A percentile compares a stretch with the other conserved stretches of the same genome.
Evolutionary conservation across 495 filamentous ascomycete genomes (phyloP).

Genomic region (Diplogelasinospora grovesii): DNA sequence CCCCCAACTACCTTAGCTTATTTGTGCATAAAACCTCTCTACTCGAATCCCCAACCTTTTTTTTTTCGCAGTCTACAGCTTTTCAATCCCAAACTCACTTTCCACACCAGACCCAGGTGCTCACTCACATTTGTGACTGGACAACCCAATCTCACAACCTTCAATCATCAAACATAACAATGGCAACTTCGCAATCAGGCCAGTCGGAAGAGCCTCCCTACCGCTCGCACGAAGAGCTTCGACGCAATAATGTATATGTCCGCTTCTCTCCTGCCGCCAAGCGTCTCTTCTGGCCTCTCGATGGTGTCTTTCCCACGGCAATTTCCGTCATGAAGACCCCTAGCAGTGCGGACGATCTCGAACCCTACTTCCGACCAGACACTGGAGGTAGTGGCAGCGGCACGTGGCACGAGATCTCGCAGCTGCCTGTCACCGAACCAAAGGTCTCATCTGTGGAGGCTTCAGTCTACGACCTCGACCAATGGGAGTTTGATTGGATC

Average conservation of each 20-base stretch:
- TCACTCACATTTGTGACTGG: too few relatives aligned
- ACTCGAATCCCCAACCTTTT: too few relatives aligned
- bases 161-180: too few relatives aligned
- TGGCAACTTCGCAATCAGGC: too few relatives aligned
- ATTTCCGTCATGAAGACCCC: conserved; percentile 16
- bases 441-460: conserved; percentile 17
- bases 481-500: conserved; percentile 15
- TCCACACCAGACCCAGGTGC: too few relatives aligned
- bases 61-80: too few relatives aligned
- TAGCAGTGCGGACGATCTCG: conserved; percentile 9
- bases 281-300: conserved; percentile 17
- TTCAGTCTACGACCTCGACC: conserved; percentile 9
- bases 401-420: conserved; percentile 16
- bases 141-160: too few relatives aligned
- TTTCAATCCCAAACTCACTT: too few relatives aligned
- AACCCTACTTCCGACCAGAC: conserved; percentile 11
- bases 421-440: conserved; percentile 15
- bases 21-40: too few relatives aligned
- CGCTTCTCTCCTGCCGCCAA: conserved; percentile 9
- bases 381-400: conserved; percentile 4
- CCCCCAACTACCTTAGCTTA: too few relatives aligned
- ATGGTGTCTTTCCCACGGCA: conserved; percentile 17
- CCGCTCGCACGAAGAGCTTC: conserved; percentile 11
- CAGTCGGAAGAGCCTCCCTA: conserved; percentile 5
- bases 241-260: conserved; percentile 4